These are phyloP conservation scores for Lachnellula subtilissima DNA, from an alignment of 2,329 filamentous ascomycete species.

Conservation along the genomic window DNA sequence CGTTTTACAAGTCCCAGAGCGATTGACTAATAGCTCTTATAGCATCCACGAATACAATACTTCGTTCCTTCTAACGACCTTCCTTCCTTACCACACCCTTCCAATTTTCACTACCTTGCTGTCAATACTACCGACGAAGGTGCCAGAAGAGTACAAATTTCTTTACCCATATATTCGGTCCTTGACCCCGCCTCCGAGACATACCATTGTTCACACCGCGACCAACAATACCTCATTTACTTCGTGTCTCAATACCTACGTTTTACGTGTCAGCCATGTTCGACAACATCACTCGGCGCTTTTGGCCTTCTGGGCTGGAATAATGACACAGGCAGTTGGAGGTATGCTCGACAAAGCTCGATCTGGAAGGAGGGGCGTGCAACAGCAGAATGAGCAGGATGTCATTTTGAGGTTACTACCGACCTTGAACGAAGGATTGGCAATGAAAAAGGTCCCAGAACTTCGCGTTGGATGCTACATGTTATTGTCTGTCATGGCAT, in stretches of 20 bases:
- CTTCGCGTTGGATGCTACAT: slow-evolving; percentile 87
- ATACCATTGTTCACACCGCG: slow-evolving; percentile 78
- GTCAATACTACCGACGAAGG: slow-evolving; percentile 73
- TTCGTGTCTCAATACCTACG: slow-evolving; percentile 70
- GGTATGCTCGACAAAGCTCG: slow-evolving; percentile 73
- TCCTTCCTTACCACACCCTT: slow-evolving; percentile 86
- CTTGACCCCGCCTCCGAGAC: slow-evolving; percentile 69
- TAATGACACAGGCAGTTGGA: slow-evolving; percentile 80
- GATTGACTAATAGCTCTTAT: slow-evolving; percentile 10
- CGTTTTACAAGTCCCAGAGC: background rate
- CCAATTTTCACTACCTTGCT: slow-evolving; percentile 81
- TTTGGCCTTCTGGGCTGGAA: slow-evolving; percentile 84
- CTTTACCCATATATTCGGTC: slow-evolving; percentile 81
- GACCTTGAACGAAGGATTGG: slow-evolving; percentile 71
- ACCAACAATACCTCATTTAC: slow-evolving; percentile 75
- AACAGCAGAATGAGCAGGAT: slow-evolving; percentile 76
- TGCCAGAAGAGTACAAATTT: slow-evolving; percentile 76
- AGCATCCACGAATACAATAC: slow-evolving; percentile 93
- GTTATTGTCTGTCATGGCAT: slow-evolving; percentile 78
- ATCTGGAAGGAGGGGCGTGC: slow-evolving; percentile 70
- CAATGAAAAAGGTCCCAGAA: slow-evolving; percentile 70
- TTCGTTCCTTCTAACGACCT: slow-evolving; percentile 69
- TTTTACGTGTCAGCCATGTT: slow-evolving; percentile 66
- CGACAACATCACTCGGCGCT: slow-evolving; percentile 72
- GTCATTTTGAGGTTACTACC: slow-evolving; percentile 64